phyloP scores from a whole-genome alignment of 2,329 filamentous ascomycete species.

The Sarocladium strictum region DNA sequence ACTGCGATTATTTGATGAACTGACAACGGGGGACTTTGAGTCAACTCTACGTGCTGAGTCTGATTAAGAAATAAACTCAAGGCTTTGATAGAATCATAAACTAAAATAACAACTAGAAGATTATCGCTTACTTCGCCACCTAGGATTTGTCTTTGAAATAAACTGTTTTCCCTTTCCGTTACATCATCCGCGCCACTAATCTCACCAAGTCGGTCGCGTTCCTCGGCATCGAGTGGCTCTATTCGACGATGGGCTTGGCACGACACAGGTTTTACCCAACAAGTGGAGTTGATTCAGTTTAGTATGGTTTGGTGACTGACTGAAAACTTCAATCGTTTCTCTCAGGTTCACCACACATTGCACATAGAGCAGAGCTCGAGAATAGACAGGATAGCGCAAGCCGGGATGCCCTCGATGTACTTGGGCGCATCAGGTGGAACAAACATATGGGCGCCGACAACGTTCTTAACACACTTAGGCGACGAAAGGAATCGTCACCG shows the following conservation, averaged over 20 bases:
- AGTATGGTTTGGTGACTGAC: no score
- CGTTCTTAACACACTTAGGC: constrained; percentile 19
- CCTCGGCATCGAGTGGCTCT: constrained; percentile 20
- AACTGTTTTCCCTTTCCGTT: constrained; percentile 19
- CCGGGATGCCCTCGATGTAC: constrained; percentile 18
- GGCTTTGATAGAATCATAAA: no score
- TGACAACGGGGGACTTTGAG: no score
- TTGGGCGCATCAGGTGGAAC: constrained; percentile 16
- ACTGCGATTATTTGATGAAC: no score
- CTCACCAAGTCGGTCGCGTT: constrained; percentile 18
- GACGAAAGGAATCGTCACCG: constrained; percentile 17
- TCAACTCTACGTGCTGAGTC: no score
- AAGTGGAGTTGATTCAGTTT: no score
- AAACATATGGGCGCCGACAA: constrained; percentile 20
- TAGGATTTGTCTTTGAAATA: constrained; percentile 17
- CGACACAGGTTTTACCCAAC: constrained; percentile 19
- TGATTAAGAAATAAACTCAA: no score
- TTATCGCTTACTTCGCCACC: neutral
- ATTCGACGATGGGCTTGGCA: constrained; percentile 15
- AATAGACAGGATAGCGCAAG: constrained; percentile 17
- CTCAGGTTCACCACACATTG: no score
- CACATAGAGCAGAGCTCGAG: constrained; percentile 20
- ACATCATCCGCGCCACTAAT: constrained; percentile 21
- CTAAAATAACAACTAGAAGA: no score
- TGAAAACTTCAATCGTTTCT: no score